phyloP scores from a whole-genome alignment of 495 filamentous ascomycete species.

The Pseudoneurospora amorphoporcata region DNA sequence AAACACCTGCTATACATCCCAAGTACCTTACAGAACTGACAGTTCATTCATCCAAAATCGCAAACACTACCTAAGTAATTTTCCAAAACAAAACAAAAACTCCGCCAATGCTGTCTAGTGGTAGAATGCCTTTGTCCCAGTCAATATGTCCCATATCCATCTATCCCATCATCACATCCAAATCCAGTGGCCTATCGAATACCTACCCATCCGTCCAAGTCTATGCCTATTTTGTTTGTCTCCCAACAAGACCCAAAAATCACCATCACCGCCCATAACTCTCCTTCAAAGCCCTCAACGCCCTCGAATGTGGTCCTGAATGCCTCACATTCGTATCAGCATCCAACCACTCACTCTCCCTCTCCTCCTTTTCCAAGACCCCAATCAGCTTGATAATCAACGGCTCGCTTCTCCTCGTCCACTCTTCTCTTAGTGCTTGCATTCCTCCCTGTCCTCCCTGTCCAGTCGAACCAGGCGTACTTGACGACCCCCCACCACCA shows the following conservation, averaged over 20 bases:
- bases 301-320: slow-evolving; percentile 1
- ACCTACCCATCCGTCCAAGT: neutral
- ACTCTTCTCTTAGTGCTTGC: neutral
- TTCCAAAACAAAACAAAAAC: neutral
- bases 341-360: slow-evolving; percentile 1
- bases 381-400: neutral
- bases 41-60: neutral
- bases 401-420: neutral
- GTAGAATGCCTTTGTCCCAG: neutral
- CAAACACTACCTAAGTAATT: neutral
- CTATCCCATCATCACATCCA: too few species aligned
- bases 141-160: neutral
- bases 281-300: neutral
- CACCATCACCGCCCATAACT: neutral
- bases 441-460: neutral
- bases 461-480: neutral
- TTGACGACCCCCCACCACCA: neutral
- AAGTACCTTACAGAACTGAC: too few species aligned
- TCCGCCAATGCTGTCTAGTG: neutral
- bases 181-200: too few species aligned
- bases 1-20: neutral
- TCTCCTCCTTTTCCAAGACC: neutral
- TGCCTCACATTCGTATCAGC: slow-evolving; percentile 2
- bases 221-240: neutral
- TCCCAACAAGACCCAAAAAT: neutral